A percentile compares a stretch with the other conserved stretches of the same genome.
Evolutionary conservation across 306 rosid genomes (phyloP).

Genomic region (Chamaecrista fasciculata): DNA sequence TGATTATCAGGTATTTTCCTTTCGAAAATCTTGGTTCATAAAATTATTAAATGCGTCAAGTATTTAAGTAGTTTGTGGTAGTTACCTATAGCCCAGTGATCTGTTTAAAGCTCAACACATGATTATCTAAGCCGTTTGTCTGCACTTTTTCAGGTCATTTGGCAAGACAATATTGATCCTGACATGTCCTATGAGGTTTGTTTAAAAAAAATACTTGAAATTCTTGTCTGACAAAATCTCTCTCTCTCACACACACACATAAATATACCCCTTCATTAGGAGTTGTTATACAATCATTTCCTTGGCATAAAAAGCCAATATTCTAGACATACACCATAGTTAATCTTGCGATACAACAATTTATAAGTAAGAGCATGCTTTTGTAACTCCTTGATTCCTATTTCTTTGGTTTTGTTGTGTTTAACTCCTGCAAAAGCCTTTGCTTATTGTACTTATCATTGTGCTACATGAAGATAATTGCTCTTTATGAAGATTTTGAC

Average conservation of each 20-base stretch:
- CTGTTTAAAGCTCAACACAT: constrained; percentile 14
- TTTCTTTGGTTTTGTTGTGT: constrained; percentile 12
- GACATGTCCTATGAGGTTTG: constrained; percentile 99
- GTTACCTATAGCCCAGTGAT: constrained; percentile 22
- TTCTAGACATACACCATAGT: constrained; percentile 6
- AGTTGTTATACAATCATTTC: constrained; percentile 18
- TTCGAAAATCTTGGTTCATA: constrained; percentile 21
- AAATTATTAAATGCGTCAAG: constrained; percentile 27
- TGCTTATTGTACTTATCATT: constrained; percentile 13
- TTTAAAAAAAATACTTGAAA: constrained; percentile 24
- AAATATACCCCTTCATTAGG: constrained; percentile 18
- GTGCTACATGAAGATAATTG: not conserved
- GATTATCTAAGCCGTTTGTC: constrained; percentile 36
- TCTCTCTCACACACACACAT: too few relatives aligned
- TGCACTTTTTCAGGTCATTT: constrained; percentile 68
- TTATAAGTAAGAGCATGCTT: constrained; percentile 6
- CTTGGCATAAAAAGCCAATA: not conserved
- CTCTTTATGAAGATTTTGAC: not conserved
- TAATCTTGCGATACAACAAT: not conserved
- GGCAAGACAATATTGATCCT: constrained; percentile 88
- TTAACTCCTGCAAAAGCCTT: not conserved
- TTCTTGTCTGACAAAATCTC: constrained; percentile 21
- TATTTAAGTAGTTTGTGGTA: constrained; percentile 12
- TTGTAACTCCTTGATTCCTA: not conserved
- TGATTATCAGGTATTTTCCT: constrained; percentile 78